Conservation (phyloP, 2,329 filamentous ascomycete genomes). For the Neoscytalidium dimidiatum region DNA sequence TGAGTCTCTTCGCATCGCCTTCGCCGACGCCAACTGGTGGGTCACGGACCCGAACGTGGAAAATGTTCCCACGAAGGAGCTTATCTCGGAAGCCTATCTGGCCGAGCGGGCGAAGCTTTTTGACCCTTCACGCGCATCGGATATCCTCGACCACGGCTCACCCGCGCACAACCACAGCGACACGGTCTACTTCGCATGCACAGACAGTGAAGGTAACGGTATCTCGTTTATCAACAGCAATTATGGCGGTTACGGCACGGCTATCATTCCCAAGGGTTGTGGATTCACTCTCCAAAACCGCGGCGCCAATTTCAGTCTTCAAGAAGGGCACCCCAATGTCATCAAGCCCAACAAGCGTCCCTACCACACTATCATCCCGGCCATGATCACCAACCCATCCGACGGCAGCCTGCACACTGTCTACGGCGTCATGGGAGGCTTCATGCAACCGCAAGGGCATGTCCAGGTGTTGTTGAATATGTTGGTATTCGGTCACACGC, state of each 20-base stretch:
- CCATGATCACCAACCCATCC: constrained; percentile 74
- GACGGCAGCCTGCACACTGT: constrained; percentile 79
- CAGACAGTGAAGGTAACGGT: constrained; percentile 81
- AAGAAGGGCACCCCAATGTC: constrained; percentile 68
- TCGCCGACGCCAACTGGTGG: constrained; percentile 88
- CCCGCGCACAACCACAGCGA: constrained; percentile 84
- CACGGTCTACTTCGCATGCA: constrained; percentile 90
- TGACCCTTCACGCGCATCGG: constrained; percentile 53
- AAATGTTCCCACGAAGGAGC: constrained; percentile 67
- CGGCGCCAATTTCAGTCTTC: constrained; percentile 79
- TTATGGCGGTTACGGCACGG: constrained; percentile 85
- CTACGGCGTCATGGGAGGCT: constrained; percentile 96
- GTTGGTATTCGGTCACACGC: constrained; percentile 76
- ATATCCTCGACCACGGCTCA: constrained; percentile 63
- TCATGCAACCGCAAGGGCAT: constrained; percentile 97
- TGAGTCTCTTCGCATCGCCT: constrained; percentile 84
- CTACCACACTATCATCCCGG: constrained; percentile 97
- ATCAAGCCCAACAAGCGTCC: constrained; percentile 82
- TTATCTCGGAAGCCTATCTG: constrained; percentile 76
- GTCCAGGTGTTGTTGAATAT: constrained; percentile 91
- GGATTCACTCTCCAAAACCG: constrained; percentile 96
- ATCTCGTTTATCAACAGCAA: constrained; percentile 97
- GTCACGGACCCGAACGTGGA: constrained; percentile 78
- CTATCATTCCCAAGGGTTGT: constrained; percentile 80
- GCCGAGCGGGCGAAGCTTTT: constrained; percentile 68